Evolutionary conservation across 441 rosid genomes (phyloP).

Genomic region (Gossypium lobatum): DNA sequence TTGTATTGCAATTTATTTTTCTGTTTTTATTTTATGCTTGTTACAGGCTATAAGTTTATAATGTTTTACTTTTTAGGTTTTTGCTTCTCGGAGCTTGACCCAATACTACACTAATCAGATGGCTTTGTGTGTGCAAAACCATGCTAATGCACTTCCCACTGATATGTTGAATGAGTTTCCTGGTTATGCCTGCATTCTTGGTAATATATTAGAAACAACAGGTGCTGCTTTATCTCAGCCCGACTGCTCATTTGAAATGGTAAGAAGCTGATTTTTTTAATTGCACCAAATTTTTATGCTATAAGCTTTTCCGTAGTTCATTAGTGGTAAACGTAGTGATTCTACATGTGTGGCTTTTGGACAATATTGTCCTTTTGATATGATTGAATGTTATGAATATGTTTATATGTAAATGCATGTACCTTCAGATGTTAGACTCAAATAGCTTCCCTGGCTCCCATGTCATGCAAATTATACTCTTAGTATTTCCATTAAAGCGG

Average conservation of each 20-base stretch:
- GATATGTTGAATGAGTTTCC: slow-evolving; percentile 64
- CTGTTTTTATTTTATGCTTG: slow-evolving; percentile 11
- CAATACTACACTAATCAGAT: slow-evolving; percentile 72
- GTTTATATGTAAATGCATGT: neutral
- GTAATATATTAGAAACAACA: slow-evolving; percentile 80
- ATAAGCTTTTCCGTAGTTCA: no score
- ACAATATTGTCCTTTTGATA: neutral
- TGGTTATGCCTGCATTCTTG: slow-evolving; percentile 87
- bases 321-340: no score
- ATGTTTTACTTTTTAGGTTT: slow-evolving; percentile 46
- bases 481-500: neutral
- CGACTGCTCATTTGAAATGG: slow-evolving; percentile 80
- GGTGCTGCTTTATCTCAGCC: slow-evolving; percentile 73
- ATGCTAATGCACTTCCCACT: slow-evolving; percentile 50
- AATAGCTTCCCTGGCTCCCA: no score
- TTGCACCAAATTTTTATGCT: no score
- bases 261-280: slow-evolving; percentile 24
- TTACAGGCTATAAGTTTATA: slow-evolving; percentile 19
- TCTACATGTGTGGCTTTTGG: no score
- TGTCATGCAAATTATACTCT: no score
- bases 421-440: no score
- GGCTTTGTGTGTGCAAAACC: slow-evolving; percentile 58
- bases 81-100: slow-evolving; percentile 55
- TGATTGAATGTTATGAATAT: neutral
- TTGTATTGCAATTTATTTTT: no score